Conservation (phyloP, 805 yeast species). For the Kuraishia cidri region DNA sequence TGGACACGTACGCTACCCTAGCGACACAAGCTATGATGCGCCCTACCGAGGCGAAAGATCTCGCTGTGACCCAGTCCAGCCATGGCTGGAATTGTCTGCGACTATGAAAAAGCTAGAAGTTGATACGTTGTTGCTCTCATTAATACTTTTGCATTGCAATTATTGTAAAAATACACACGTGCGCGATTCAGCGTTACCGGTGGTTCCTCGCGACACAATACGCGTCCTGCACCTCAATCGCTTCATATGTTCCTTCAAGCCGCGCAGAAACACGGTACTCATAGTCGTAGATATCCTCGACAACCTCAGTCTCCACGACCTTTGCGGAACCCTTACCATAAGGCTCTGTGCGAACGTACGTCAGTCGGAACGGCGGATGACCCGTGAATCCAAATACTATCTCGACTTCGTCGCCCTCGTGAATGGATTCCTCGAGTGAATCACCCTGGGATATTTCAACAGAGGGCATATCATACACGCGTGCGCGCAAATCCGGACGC, state of each 20-base stretch:
- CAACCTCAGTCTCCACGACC: slow-evolving; percentile 42
- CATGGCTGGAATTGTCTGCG: too few relatives aligned
- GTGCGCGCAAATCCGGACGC: slow-evolving; percentile 18
- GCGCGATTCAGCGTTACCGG: too few relatives aligned
- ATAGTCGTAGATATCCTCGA: slow-evolving; percentile 61
- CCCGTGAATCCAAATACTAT: slow-evolving; percentile 78
- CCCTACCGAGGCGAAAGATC: too few relatives aligned
- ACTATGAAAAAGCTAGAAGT: too few relatives aligned
- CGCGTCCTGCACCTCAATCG: slow-evolving; percentile 80
- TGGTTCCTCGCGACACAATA: slow-evolving; percentile 63
- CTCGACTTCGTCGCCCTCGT: slow-evolving; percentile 92
- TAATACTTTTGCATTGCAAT: too few relatives aligned
- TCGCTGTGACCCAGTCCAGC: too few relatives aligned
- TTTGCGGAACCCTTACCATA: slow-evolving; percentile 17
- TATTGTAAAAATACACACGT: too few relatives aligned
- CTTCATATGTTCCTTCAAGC: slow-evolving; percentile 90
- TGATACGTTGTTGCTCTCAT: too few relatives aligned
- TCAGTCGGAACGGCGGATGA: slow-evolving; percentile 82
- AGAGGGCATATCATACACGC: slow-evolving; percentile 47
- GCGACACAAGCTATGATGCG: too few relatives aligned
- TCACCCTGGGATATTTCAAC: slow-evolving; percentile 83
- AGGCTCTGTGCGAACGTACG: slow-evolving; percentile 61
- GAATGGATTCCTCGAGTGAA: slow-evolving; percentile 67
- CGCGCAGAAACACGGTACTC: slow-evolving; percentile 70
- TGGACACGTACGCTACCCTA: too few relatives aligned